Evolutionary conservation across 148 eudicot species (phyloP), one percentile per base, ranked within the genome.

Genomic region (Arctostaphylos glauca): DNA sequence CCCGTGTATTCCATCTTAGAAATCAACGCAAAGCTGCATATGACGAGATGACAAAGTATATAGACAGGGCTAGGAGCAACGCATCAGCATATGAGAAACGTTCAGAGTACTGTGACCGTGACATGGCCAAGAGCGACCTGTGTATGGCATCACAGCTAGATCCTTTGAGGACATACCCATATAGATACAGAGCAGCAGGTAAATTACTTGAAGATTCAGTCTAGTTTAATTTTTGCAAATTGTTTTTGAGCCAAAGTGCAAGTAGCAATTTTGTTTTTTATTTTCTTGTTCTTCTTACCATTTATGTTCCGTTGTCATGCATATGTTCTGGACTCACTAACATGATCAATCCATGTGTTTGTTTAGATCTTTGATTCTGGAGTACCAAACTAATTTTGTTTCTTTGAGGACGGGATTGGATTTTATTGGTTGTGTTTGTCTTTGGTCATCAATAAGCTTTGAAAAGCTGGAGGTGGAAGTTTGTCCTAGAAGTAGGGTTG

Each of bases 151-250:
- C 97, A 78, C 87, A 84, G 60, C 89, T 93, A 82, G 97, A 94
- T 83, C 98, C 98, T 74, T 87, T 94, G 84, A 84, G 97, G 75
- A 92, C 94, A 58, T 94, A 94, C 85, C 98, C 98, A 10, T 94
- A 94, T 81, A 87, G 97, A 90, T 93, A 94, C 81, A 89, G 98
- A 75, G 98, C 98, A 80, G 98, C 98, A 83, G 98, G 98, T 94
- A 86, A 13, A 88, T 81, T 80, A 60, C 71, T 41, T 53, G 81
- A 68, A 31, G 47, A 48, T 66, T 68, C 77, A 68, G 44, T 76
- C 47, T 52, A 53, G 54, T 46, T 64, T 41, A 5, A n/a, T 66
- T 8, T 54, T 12, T 21, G 77, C 83, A 54, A 44, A 54, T 59
- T 52, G 44, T 44, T 77, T 60, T 3, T 31, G 49, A 18, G 54